Evolutionary conservation across 106 monocot genomes (phyloP), one percentile per base, ranked within the genome.

Genomic region (Iris macrosiphon): DNA sequence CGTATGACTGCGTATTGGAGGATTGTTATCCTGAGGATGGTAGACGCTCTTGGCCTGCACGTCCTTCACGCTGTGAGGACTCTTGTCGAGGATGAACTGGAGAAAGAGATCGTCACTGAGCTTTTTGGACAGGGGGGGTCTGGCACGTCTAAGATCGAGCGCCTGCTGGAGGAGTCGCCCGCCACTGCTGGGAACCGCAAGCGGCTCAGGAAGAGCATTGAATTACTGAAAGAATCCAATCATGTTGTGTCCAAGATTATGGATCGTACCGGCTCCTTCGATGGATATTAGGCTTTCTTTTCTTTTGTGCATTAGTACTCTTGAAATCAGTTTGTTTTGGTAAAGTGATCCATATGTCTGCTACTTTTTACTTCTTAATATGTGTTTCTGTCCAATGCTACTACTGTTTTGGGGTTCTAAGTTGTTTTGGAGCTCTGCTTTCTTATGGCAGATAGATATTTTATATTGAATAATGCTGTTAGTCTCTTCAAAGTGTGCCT

Each of bases 171-270:
- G 49, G 78, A 78, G 40, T 33, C 82, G 0, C 75, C 82, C 0
- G 6, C 58, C 3, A 66, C 40, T 4, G 57, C 68, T 0, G 67
- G 62, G 27, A 88, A 88, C 65, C 50, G 87, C 6, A 75, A 75
- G 14, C 42, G 82, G 20, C 68, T 87, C 3, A 30, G 21, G 59
- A 49, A 74, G 60, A 81, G 81, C 58, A 67, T 78, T 13, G 24
- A 71, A 4, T 64, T 87, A 1, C 68, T 87, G 9, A 67, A 61
- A 39, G 67, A 75, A 33, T 79, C 82, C 0, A 87, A 75, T 64
- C 63, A 65, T 4, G 78, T 79, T 0, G 78, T 87, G 2, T 57
- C 65, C 0, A 33, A 74, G 1, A 67, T 87, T 0, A 82, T 75
- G 55, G 74, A 87, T 17, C 41, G 73, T 0, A 38, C 79, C 38